Base-by-base conservation (phyloP, 805 yeast species). In the Yarrowia sp. region DNA sequence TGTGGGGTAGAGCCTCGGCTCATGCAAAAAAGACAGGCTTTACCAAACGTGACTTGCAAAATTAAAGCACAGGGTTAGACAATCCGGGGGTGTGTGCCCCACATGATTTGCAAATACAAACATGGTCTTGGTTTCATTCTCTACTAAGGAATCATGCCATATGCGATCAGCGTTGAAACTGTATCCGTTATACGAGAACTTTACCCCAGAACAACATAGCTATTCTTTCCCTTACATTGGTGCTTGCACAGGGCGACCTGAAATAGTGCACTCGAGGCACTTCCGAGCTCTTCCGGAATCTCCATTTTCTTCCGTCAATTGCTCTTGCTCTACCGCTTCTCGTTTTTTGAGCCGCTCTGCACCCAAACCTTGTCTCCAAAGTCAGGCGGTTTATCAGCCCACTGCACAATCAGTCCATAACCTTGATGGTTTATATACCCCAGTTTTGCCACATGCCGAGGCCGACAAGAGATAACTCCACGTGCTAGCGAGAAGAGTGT, bases 111-210 rank as follows among this genome's bases (percentile, higher is more conserved):
- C 22, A 17, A 7, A 17, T 8, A n/a, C 11, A 17, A 8, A 4
- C n/a, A n/a, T n/a, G n/a, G 28, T 28, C 42, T 47, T 33, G 18
- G 50, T 11, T 14, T 14, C 35, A n/a, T n/a, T n/a, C n/a, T n/a
- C n/a, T n/a, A n/a, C n/a, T n/a, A n/a, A n/a, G n/a, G 35, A 15
- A 55, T 55, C 61, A 55, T 55, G 61, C 61, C 61, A 55, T 55
- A 13, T n/a, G 15, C 36, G 45, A 39, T 55, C 61, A 38, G 60
- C 45, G 45, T 39, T 39, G 31, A n/a, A 55, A 55, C 61, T 55
- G 41, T 55, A 55, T 55, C 61, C 28, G n/a, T 35, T 10, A 50
- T 50, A 50, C 57, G 57, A 50, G 15, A 45, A 4, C 15, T 43
- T 10, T 10, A 44, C 17, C n/a, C n/a, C n/a, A n/a, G n/a, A n/a